These are phyloP conservation scores for Coniella vitis DNA, from an alignment of 2,329 filamentous ascomycete species.

Conservation along the genomic window DNA sequence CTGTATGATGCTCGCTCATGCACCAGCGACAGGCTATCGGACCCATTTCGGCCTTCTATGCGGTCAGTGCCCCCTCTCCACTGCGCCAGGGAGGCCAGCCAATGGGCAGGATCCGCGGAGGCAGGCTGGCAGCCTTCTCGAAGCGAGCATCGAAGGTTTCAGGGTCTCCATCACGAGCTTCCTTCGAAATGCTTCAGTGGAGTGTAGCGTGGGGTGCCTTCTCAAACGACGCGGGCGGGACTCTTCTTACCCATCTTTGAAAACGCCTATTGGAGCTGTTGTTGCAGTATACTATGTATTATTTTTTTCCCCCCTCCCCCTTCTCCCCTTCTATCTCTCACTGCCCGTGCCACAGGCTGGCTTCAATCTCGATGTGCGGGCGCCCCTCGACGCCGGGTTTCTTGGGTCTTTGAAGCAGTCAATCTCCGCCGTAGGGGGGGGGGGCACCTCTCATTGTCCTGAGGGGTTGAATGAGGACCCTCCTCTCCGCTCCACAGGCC, in stretches of 20 bases:
- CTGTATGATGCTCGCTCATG: not conserved
- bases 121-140: constrained; percentile 15
- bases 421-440: constrained; percentile 13
- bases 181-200: constrained; percentile 11
- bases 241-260: too few species aligned
- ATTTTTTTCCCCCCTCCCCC: too few species aligned
- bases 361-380: constrained; percentile 13
- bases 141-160: constrained; percentile 15
- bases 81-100: constrained; percentile 4
- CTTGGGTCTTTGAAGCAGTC: constrained; percentile 15
- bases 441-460: too few species aligned
- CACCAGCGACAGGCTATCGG: not conserved
- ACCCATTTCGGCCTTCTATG: constrained; percentile 7
- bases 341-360: constrained; percentile 14
- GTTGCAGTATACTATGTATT: too few species aligned
- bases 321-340: constrained; percentile 13
- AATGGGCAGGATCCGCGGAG: constrained; percentile 17
- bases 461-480: too few species aligned
- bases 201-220: constrained; percentile 8
- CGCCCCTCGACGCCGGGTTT: constrained; percentile 8
- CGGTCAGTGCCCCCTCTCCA: not conserved
- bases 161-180: constrained; percentile 10
- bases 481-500: too few species aligned
- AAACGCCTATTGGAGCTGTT: too few species aligned
- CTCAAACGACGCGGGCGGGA: constrained; percentile 3